Evolutionary conservation across 2,329 filamentous ascomycete species (phyloP).

Genomic region (Monilinia polystroma): DNA sequence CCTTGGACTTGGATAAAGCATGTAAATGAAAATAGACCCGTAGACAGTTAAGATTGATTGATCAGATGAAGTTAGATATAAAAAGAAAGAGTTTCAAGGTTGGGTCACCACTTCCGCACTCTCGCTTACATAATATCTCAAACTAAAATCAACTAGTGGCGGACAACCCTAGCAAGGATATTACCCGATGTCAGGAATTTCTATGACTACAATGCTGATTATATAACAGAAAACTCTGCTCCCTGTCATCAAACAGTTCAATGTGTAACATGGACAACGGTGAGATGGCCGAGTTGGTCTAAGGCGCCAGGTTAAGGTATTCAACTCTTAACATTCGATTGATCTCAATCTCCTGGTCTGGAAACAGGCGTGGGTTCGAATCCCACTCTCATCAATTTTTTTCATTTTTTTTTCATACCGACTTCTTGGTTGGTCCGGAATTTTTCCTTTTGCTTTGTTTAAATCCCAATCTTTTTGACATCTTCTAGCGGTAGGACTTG

Average conservation of each 20-base stretch:
- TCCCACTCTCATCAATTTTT: slow-evolving; percentile 41
- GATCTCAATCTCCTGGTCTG: slow-evolving; percentile 10
- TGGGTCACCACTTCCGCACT: not conserved
- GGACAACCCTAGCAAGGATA: not conserved
- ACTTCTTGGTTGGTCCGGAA: not conserved
- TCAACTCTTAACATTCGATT: not conserved
- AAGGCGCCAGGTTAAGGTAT: slow-evolving; percentile 22
- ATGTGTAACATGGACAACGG: not conserved
- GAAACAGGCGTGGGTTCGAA: slow-evolving; percentile 42
- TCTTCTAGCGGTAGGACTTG: not conserved
- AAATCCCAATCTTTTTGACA: not conserved
- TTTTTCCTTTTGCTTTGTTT: not conserved
- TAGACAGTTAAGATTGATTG: too few species aligned
- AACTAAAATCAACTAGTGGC: not conserved
- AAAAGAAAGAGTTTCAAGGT: not conserved
- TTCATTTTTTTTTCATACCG: not conserved
- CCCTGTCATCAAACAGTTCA: not conserved
- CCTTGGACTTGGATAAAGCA: too few species aligned
- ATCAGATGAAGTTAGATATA: too few species aligned
- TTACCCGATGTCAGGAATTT: not conserved
- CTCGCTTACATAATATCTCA: not conserved
- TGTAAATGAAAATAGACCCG: too few species aligned
- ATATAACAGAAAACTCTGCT: fast-evolving
- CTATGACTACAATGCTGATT: not conserved
- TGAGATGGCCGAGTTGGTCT: slow-evolving; percentile 23